Conservation (phyloP, 2,329 filamentous ascomycete genomes). For the Rhynchosporium graminicola region DNA sequence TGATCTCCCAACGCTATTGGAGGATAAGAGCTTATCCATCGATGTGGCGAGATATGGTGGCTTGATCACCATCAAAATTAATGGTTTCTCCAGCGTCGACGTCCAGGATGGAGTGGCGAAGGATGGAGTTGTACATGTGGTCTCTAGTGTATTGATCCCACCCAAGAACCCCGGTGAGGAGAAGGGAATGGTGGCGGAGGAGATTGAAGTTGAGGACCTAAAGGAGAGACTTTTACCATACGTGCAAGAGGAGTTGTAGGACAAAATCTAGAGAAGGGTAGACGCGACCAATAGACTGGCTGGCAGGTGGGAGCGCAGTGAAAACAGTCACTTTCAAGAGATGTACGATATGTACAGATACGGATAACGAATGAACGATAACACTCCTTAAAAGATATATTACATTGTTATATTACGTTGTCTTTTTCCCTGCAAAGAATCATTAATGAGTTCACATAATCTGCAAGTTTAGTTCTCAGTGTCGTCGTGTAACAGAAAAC, state of each 20-base stretch:
- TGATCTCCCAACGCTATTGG: slow-evolving; percentile 72
- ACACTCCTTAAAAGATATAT: slow-evolving; percentile 1
- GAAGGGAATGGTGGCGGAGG: slow-evolving; percentile 46
- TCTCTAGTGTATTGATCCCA: slow-evolving; percentile 73
- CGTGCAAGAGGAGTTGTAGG: slow-evolving; percentile 28
- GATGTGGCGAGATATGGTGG: slow-evolving; percentile 71
- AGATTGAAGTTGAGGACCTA: slow-evolving; percentile 61
- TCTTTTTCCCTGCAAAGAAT: not conserved
- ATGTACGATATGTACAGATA: slow-evolving; percentile 4
- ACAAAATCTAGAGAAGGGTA: too few species aligned
- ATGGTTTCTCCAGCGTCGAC: slow-evolving; percentile 67
- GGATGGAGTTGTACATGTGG: slow-evolving; percentile 82
- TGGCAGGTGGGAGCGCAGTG: too few species aligned
- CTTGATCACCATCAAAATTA: slow-evolving; percentile 72
- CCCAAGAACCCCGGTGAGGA: slow-evolving; percentile 50
- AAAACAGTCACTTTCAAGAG: not conserved
- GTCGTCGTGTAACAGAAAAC: too few species aligned
- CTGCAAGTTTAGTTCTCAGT: too few species aligned
- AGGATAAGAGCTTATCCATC: slow-evolving; percentile 65
- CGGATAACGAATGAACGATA: slow-evolving; percentile 12
- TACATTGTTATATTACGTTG: not conserved
- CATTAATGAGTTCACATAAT: too few species aligned
- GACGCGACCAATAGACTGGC: too few species aligned
- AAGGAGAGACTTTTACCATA: slow-evolving; percentile 44
- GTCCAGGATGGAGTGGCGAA: slow-evolving; percentile 70